Base-by-base conservation (phyloP, 805 yeast species). In the Ogataea dorogensis region DNA sequence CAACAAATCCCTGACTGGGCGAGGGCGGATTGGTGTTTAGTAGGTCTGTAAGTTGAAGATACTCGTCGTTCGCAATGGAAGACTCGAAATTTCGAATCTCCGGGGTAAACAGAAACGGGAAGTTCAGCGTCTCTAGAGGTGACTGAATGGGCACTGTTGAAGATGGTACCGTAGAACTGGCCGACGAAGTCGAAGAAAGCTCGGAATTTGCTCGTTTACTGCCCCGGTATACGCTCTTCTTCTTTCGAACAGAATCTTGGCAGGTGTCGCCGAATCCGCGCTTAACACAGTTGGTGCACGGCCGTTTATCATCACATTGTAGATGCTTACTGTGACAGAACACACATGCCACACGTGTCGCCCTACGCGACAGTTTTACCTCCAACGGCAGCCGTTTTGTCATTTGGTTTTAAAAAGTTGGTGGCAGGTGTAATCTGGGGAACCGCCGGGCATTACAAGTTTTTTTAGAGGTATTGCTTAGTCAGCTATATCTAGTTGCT, bases 281-380 rank as follows among this genome's bases (percentile, higher is more conserved):
- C 53, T 81, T 82, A 14, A 68, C 49, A 59, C 93, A 83, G 53
- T 83, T 83, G 45, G 70, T 70, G 50, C 91, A 83, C 0, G 93
- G 91, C 39, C 93, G 61, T 17, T 70, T 67, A 38, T 72, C 62
- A 43, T 82, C 84, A 56, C 91, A 83, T 48, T 82, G 89, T 10
- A 83, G 65, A 50, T 82, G 93, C 46, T 83, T 83, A 17, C 69
- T 60, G 52, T 82, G 87, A 56, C 91, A 83, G 53, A 81, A 80
- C 13, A 68, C 68, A 51, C 93, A 83, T 2, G 91, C 93, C 29
- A 81, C 68, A 7, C 75, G 62, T 2, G 82, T 77, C 5, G 88
- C 86, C 45, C 68, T 75, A 28, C 91, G 59, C 24, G 59, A 63
- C 26, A 61, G 63, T 52, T 76, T 80, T 47, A 79, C 72, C 34